Evolutionary conservation across 257 asterid species (phyloP).

Genomic region (Plantago major): DNA sequence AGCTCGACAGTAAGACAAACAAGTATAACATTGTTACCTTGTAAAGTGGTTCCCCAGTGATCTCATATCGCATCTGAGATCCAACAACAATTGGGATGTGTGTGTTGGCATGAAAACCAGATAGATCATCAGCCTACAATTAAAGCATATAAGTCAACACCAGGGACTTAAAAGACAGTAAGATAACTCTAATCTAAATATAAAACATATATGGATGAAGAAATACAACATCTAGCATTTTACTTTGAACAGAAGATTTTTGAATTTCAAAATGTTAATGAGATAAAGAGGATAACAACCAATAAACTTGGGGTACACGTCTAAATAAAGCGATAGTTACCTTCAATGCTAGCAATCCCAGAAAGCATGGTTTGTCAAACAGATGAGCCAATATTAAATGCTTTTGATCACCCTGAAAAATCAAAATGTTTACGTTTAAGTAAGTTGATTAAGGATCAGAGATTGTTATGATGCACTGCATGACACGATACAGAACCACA

Average conservation of each 20-base stretch:
- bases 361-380: conserved; percentile 97
- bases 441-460: not conserved
- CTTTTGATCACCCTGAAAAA: conserved; percentile 70
- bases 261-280: not conserved
- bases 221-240: too few species aligned
- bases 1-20: not conserved
- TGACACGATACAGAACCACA: too few species aligned
- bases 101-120: conserved; percentile 84
- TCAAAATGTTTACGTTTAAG: conserved; percentile 6
- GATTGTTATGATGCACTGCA: too few species aligned
- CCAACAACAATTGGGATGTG: conserved; percentile 91
- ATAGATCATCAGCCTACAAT: conserved; percentile 82
- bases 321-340: conserved; percentile 30
- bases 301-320: conserved; percentile 3
- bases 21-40: conserved; percentile 39
- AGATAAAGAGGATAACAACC: not conserved
- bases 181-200: not conserved
- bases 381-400: conserved; percentile 81
- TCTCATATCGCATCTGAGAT: conserved; percentile 84
- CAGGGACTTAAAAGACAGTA: conserved; percentile 1
- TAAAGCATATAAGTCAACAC: conserved; percentile 10
- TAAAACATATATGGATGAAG: too few species aligned
- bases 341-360: conserved; percentile 86
- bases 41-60: conserved; percentile 85
- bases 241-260: too few species aligned